Conservation (phyloP, 306 rosid species). For the Begonia loranthoides region DNA sequence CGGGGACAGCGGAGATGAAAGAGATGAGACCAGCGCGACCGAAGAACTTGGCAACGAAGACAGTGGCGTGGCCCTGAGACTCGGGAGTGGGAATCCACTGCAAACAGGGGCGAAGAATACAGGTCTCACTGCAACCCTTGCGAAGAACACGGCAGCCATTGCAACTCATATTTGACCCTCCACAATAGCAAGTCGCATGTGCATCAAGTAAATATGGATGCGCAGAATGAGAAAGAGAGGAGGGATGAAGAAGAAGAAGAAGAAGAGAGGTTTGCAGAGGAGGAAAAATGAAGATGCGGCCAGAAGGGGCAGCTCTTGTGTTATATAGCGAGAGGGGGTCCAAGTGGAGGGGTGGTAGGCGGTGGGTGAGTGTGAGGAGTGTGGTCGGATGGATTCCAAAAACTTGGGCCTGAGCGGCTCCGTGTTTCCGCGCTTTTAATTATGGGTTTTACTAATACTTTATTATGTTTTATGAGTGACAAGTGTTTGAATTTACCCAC, state of each 20-base stretch:
- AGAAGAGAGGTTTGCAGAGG: slow-evolving; percentile 15
- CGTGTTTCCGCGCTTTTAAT: slow-evolving; percentile 78
- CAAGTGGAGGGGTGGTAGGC: slow-evolving; percentile 3
- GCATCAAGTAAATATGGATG: neutral
- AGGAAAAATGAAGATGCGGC: neutral
- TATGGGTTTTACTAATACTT: no score
- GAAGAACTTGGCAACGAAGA: slow-evolving; percentile 92
- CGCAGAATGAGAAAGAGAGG: neutral
- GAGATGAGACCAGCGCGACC: slow-evolving; percentile 99
- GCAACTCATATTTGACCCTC: slow-evolving; percentile 54
- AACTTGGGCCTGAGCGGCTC: slow-evolving; percentile 90
- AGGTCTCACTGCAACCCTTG: slow-evolving; percentile 92
- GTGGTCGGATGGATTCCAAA: slow-evolving; percentile 57
- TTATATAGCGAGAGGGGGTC: slow-evolving; percentile 9
- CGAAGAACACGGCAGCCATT: slow-evolving; percentile 97
- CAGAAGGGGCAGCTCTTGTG: neutral
- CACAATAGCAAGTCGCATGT: neutral
- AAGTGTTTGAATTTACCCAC: no score
- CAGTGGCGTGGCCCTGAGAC: slow-evolving; percentile 92
- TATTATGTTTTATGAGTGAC: no score
- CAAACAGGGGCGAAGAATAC: slow-evolving; percentile 76
- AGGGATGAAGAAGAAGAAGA: slow-evolving; percentile 13
- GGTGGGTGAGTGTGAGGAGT: slow-evolving; percentile 5
- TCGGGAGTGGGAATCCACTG: slow-evolving; percentile 88
- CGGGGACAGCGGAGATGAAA: slow-evolving; percentile 89